A percentile compares a stretch with the other conserved stretches of the same genome.
phyloP scores from a whole-genome alignment of 306 rosid genomes.

The Trifolium dubium region DNA sequence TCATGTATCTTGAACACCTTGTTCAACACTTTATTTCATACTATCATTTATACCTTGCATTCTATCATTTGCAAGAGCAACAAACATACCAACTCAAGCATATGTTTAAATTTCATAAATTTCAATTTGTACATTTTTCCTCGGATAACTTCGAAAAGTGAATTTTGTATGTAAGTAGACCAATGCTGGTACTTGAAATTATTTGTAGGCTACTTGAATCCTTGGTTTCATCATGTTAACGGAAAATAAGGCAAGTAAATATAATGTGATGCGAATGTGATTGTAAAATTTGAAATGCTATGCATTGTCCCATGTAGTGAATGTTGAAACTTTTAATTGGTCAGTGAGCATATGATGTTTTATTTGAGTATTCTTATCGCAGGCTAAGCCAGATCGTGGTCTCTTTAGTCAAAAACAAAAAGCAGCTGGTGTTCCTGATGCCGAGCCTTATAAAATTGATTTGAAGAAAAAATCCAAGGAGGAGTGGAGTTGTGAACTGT shows the following conservation, averaged over 20 bases:
- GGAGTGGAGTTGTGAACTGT: slow-evolving; percentile 69
- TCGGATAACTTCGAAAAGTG: neutral
- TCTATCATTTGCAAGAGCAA: neutral
- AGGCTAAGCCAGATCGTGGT: slow-evolving; percentile 62
- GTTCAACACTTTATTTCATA: no score
- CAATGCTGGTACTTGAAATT: neutral
- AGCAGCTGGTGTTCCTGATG: slow-evolving; percentile 24
- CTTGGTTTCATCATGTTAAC: neutral
- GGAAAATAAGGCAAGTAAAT: no score
- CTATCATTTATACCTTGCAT: neutral
- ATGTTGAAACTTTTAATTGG: slow-evolving; percentile 34
- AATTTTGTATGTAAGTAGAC: neutral
- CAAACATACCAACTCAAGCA: neutral
- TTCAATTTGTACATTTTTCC: neutral
- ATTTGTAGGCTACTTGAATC: neutral
- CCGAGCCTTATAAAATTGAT: slow-evolving; percentile 32
- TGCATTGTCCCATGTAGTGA: neutral
- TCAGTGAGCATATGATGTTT: slow-evolving; percentile 29
- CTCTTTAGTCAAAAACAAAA: slow-evolving; percentile 52
- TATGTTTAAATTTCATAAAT: neutral
- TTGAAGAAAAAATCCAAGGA: slow-evolving; percentile 53
- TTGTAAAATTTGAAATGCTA: no score
- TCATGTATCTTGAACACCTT: neutral
- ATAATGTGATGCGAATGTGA: neutral
- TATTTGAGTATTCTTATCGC: slow-evolving; percentile 47